A percentile compares a stretch with the other conserved stretches of the same genome.
Conservation (phyloP, 768 basidiomycete species). For the Exsudoporus frostii region DNA sequence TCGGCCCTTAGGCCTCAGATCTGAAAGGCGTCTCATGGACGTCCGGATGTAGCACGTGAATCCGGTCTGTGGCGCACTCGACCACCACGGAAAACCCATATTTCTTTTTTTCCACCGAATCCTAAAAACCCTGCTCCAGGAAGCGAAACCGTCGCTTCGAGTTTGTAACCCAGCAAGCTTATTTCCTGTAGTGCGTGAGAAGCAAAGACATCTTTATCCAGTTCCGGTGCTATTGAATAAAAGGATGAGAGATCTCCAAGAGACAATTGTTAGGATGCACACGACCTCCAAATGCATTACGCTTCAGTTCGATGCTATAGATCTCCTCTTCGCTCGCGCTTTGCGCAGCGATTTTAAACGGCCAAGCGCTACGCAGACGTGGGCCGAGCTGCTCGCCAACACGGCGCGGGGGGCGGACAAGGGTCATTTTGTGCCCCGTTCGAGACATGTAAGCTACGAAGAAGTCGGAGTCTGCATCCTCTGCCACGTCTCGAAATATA, state of each 20-base stretch:
- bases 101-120: slow-evolving; percentile 47
- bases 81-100: slow-evolving; percentile 61
- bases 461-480: slow-evolving; percentile 51
- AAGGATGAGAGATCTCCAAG: slow-evolving; percentile 1
- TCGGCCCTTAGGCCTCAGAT: not conserved
- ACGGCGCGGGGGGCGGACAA: slow-evolving; percentile 41
- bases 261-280: not conserved
- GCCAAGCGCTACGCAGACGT: slow-evolving; percentile 40
- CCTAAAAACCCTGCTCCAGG: slow-evolving; percentile 38
- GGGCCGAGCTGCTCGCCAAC: slow-evolving; percentile 37
- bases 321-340: slow-evolving; percentile 48
- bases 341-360: slow-evolving; percentile 39
- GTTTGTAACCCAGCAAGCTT: slow-evolving; percentile 51
- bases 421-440: slow-evolving; percentile 51
- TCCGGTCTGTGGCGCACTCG: slow-evolving; percentile 29
- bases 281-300: slow-evolving; percentile 35
- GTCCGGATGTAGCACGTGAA: slow-evolving; percentile 25
- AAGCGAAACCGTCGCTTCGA: slow-evolving; percentile 68
- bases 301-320: slow-evolving; percentile 55
- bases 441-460: slow-evolving; percentile 66
- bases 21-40: slow-evolving; percentile 9
- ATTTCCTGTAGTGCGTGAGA: slow-evolving; percentile 64
- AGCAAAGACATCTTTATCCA: slow-evolving; percentile 54
- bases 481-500: slow-evolving; percentile 56
- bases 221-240: slow-evolving; percentile 33